Evolutionary conservation across 2,329 filamentous ascomycete genomes (phyloP), one percentile per base, ranked within the genome.

Genomic region (Pyrenophora graminea): DNA sequence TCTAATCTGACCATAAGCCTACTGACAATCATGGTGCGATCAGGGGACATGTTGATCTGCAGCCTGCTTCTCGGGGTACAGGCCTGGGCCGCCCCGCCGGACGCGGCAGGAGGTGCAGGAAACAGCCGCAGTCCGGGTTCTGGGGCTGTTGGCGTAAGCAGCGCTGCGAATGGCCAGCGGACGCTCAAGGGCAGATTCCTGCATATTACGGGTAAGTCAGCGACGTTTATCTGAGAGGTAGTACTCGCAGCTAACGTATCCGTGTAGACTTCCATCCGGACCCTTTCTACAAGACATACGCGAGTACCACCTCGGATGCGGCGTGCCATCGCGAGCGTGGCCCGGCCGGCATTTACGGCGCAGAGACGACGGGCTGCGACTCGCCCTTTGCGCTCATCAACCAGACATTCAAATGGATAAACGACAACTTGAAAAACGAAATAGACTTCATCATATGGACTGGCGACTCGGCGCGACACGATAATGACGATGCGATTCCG

Each of bases 391-490:
- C 87, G 0, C 84, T 99, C 15, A 79, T 96, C 55, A 89, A 97
- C 72, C 88, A 90, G 63, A 97, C 93, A 0, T 90, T 97, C 68
- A 82, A 86, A 66, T 99, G 93, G 93, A 88, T 99, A 44, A 80
- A 85, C 38, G 82, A 85, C 37, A 87, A 96, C 64, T 68, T 96
- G 51, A 87, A 83, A 68, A 88, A 92, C 68, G 76, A 86, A 3
- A 82, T 97, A 58, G 91, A 97, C 72, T 97, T 97, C 70, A 86
- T 96, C 42, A 79, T 96, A 41, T 96, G 91, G 91, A 96, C 92
- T 1, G 91, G 91, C 59, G 91, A 97, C 73, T 93, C 88, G 27
- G 90, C 89, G 17, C 84, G 91, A 58, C 91, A 97, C 74, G 92
- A 96, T 73, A 93, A 88, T 71, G 91, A 96, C 70, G 89, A 93